Evolutionary conservation across 2,329 filamentous ascomycete species (phyloP).

Genomic region (Ceratocystiopsis brevicomis): DNA sequence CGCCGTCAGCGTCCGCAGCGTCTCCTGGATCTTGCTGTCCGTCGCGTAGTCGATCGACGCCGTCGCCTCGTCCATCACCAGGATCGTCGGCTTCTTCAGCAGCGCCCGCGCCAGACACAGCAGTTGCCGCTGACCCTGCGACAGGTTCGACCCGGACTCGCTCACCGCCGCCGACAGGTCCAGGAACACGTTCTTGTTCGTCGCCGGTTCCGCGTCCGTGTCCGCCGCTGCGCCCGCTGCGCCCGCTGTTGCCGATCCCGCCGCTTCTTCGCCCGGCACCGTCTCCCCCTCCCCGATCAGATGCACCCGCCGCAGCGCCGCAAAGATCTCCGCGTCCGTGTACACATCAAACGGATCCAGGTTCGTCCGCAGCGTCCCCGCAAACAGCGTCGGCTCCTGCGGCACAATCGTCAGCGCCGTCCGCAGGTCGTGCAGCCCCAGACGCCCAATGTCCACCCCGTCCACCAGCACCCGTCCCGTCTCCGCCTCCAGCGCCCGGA

Average conservation of each 20-base stretch:
- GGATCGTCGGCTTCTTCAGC: constrained; percentile 73
- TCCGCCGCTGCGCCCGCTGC: constrained; percentile 15
- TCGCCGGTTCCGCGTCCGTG: constrained; percentile 16
- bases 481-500: constrained; percentile 84
- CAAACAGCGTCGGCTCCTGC: constrained; percentile 89
- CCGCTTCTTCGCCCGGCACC: constrained; percentile 9
- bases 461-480: constrained; percentile 80
- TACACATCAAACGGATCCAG: constrained; percentile 82
- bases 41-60: constrained; percentile 95
- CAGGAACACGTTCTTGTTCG: constrained; percentile 90
- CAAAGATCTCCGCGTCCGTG: constrained; percentile 79
- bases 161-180: constrained; percentile 69
- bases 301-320: constrained; percentile 70
- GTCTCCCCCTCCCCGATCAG: constrained; percentile 49
- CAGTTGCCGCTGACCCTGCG: constrained; percentile 87
- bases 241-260: constrained; percentile 12
- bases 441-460: constrained; percentile 70
- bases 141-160: constrained; percentile 85
- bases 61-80: constrained; percentile 99
- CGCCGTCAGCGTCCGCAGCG: constrained; percentile 78
- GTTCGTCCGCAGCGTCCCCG: constrained; percentile 77
- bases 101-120: constrained; percentile 84
- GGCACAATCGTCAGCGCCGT: constrained; percentile 94
- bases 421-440: constrained; percentile 83
- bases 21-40: constrained; percentile 89